Evolutionary conservation across 106 monocot species (phyloP).

Genomic region (Allium sativum): DNA sequence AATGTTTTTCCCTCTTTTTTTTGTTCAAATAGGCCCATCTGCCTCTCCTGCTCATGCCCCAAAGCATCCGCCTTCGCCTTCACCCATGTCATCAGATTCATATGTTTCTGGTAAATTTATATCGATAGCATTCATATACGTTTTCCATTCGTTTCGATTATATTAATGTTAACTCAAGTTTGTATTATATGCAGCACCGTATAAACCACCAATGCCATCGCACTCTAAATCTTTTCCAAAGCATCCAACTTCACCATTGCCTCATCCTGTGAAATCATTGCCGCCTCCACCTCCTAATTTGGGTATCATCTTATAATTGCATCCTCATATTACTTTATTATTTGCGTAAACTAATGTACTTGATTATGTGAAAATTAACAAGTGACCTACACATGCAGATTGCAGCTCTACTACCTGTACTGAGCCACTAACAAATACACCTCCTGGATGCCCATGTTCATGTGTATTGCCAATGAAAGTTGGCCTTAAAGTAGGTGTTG

Average conservation of each 20-base stretch:
- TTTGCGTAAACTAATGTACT: neutral
- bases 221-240: slow-evolving; percentile 14
- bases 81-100: slow-evolving; percentile 14
- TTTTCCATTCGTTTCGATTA: neutral
- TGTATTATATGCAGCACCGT: slow-evolving; percentile 20
- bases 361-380: neutral
- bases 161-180: neutral
- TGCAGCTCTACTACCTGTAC: slow-evolving; percentile 35
- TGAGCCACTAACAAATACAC: slow-evolving; percentile 57
- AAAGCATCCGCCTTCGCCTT: slow-evolving; percentile 12
- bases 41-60: slow-evolving; percentile 21
- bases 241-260: slow-evolving; percentile 16
- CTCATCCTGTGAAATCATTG: slow-evolving; percentile 23
- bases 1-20: neutral
- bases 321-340: neutral
- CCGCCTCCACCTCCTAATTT: slow-evolving; percentile 72
- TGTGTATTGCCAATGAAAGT: slow-evolving; percentile 90
- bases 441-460: slow-evolving; percentile 59
- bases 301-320: slow-evolving; percentile 21
- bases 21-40: slow-evolving; percentile 12
- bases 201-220: slow-evolving; percentile 24
- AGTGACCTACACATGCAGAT: slow-evolving; percentile 32
- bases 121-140: slow-evolving; percentile 1
- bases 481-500: slow-evolving; percentile 43
- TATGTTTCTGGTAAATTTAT: slow-evolving; percentile 11